These are phyloP conservation scores for Penicillium coffeae DNA, from an alignment of 495 filamentous ascomycete genomes.

Conservation along the genomic window DNA sequence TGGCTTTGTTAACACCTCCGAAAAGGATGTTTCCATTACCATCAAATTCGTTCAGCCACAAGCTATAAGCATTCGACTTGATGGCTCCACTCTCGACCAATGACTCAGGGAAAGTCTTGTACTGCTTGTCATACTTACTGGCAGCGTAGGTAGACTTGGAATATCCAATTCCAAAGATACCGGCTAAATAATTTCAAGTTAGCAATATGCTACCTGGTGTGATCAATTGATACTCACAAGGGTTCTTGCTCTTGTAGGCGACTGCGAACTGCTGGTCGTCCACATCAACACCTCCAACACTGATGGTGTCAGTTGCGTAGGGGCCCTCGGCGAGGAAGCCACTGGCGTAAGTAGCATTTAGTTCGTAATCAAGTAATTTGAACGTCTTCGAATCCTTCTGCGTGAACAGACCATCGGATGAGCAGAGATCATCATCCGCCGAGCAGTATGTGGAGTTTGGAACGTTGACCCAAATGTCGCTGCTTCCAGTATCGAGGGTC, in stretches of 20 bases:
- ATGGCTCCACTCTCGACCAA: conserved; percentile 64
- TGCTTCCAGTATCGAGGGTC: conserved; percentile 72
- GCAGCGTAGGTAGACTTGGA: conserved; percentile 32
- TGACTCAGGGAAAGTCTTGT: conserved; percentile 63
- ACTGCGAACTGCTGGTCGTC: conserved; percentile 68
- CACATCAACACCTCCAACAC: conserved; percentile 56
- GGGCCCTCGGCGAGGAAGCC: conserved; percentile 66
- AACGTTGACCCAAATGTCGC: conserved; percentile 64
- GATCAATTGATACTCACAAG: conserved; percentile 18
- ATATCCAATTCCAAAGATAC: conserved; percentile 85
- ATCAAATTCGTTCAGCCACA: conserved; percentile 83
- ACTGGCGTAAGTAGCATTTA: conserved; percentile 80
- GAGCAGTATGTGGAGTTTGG: conserved; percentile 22
- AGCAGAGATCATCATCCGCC: conserved; percentile 40
- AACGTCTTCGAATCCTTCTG: conserved; percentile 66
- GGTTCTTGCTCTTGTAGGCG: conserved; percentile 58
- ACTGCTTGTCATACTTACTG: conserved; percentile 49
- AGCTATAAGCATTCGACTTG: conserved; percentile 69
- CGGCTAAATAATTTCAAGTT: conserved; percentile 20
- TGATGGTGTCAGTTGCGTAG: conserved; percentile 72
- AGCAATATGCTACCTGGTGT: neutral
- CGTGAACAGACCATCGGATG: conserved; percentile 45
- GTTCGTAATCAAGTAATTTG: conserved; percentile 58
- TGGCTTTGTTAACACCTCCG: conserved; percentile 76
- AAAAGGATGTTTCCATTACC: conserved; percentile 78